Base-by-base conservation (phyloP, 2,329 filamentous ascomycete species). In the Colletotrichum neosansevieriae region DNA sequence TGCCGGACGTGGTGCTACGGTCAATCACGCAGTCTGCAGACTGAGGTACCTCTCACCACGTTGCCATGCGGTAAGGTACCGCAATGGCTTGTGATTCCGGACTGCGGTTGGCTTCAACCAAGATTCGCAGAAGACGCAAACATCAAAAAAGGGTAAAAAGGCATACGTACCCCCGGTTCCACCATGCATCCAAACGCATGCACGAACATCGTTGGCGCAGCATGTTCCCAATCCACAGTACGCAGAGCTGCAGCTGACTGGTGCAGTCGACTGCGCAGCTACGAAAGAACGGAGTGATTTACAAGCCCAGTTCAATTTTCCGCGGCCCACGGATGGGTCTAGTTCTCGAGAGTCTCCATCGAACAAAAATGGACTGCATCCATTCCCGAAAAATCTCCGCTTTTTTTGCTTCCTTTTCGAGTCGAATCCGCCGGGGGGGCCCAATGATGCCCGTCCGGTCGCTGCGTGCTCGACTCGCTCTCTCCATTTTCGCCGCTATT, bases 161-260 rank as follows among this genome's bases (percentile, higher is more conserved):
- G 65, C 65, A 68, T 68, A 68, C 65, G 65, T 68, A 68, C 65
- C 61, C 65, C 65, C 61, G 54, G 65, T 36, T 60, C 65, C 56
- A 56, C 65, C 60, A 50, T 65, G 65, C 61, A 67, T 63, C 40
- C 42, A 57, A 56, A 57, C 44, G 58, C 51, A 65, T 65, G 65
- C 65, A 67, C 64, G 59, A 63, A 51, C 44, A 50, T 54, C 45
- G 53, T 62, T 45, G 59, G 65, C 61, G 65, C 65, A 40, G 61
- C 61, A 58, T 51, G 24, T 34, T 64, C 24, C 42, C 58, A 67
- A 57, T 19, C 63, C 63, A 67, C 58, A 56, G 38, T 17, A 57
- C 24, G 17, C 58, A 29, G 47, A 32, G 45, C 32, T 42, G 34
- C 58, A 51, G 47, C 34, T 17, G 6, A 32, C 29, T 29, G 29